These are phyloP conservation scores for Noccaea bulbosa DNA, from an alignment of 345 rosid species.

Conservation along the genomic window DNA sequence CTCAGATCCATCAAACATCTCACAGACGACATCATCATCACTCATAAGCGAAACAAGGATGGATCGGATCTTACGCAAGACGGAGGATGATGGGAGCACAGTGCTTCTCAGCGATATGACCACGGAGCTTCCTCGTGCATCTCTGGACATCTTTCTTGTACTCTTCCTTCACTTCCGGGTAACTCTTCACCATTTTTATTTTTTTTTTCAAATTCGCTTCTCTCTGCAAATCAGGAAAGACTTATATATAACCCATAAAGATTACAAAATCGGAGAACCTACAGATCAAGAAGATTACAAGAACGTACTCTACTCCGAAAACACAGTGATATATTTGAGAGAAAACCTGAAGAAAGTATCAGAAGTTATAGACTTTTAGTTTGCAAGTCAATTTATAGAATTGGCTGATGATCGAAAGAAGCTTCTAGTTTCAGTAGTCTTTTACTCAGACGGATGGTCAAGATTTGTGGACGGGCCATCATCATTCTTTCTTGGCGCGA, in stretches of 20 bases:
- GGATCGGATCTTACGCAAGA: conserved; percentile 56
- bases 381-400: conserved; percentile 12
- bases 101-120: conserved; percentile 76
- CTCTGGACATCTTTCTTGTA: conserved; percentile 65
- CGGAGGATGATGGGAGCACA: conserved; percentile 92
- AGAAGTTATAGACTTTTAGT: not conserved
- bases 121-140: conserved; percentile 80
- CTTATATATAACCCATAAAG: not conserved
- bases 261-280: not conserved
- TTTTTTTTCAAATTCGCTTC: not conserved
- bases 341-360: not conserved
- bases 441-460: conserved; percentile 14
- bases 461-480: not conserved
- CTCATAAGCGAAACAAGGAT: not conserved
- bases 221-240: conserved; percentile 6
- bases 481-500: conserved; percentile 23
- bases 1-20: conserved; percentile 2
- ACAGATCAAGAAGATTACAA: not conserved
- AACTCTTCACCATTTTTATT: conserved; percentile 51
- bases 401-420: conserved; percentile 13
- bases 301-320: not conserved
- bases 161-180: conserved; percentile 74
- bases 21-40: not conserved
- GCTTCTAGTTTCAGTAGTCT: conserved; percentile 26
- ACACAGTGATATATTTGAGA: not conserved